Evolutionary conservation across 208 protist species (phyloP).

Genomic region (Blastocrithidia nonstop): DNA sequence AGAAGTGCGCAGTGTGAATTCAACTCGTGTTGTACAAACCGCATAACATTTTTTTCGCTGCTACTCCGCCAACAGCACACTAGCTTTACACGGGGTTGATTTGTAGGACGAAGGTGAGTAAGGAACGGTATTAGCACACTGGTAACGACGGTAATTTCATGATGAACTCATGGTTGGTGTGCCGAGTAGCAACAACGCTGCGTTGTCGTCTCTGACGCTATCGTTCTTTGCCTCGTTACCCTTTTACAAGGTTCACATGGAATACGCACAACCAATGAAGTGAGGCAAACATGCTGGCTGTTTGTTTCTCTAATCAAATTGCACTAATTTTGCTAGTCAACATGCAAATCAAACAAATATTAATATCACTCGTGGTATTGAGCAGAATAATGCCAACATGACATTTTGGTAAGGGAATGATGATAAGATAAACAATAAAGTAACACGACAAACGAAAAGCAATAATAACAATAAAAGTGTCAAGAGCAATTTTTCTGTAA

Average conservation of each 20-base stretch:
- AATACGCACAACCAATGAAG: constrained; percentile 1
- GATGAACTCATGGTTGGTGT: constrained; percentile 75
- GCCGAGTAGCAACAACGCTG: constrained; percentile 6
- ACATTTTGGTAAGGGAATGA: too few relatives aligned
- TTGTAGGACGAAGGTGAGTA: constrained; percentile 44
- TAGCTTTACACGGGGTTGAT: too few relatives aligned
- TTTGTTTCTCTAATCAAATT: constrained; percentile 8
- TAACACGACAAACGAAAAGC: neutral
- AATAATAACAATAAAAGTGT: neutral
- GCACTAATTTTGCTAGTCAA: constrained; percentile 1
- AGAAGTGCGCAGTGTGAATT: too few relatives aligned
- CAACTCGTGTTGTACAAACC: too few relatives aligned
- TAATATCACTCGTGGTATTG: neutral
- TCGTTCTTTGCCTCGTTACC: constrained; percentile 41
- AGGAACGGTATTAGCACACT: constrained; percentile 59
- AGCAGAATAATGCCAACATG: constrained; percentile 1
- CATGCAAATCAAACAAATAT: too few relatives aligned
- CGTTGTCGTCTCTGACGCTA: constrained; percentile 39
- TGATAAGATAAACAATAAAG: neutral
- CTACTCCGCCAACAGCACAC: too few relatives aligned
- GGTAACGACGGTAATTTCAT: constrained; percentile 38
- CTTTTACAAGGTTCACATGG: constrained; percentile 32
- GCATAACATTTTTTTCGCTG: too few relatives aligned
- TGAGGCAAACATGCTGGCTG: constrained; percentile 35
- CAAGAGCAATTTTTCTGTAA: neutral